Evolutionary conservation across 164 flowering plant species (phyloP), one percentile per base, ranked within the genome.

Genomic region (Aristolochia californica): DNA sequence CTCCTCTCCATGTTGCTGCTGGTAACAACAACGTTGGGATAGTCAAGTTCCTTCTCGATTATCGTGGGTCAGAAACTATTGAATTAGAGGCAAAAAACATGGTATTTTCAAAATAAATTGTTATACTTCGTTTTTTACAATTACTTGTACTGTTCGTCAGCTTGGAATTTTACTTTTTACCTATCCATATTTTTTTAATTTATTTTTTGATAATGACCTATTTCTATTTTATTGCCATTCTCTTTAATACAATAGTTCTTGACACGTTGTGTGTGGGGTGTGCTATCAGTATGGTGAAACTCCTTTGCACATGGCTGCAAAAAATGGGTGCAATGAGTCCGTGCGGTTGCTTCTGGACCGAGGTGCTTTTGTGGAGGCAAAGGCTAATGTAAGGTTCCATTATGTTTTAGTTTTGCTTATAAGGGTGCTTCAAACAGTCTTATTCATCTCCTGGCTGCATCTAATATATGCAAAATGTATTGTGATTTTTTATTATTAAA

Each of bases 221-320:
- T 27, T 34, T 43, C 44, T 17, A 13, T 38, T 40, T 4, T 34
- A 38, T 15, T 45, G 24, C 43, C 48, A 14, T 7, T 16, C 22
- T 28, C n/a, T 43, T 54, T 66, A 28, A n/a, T 55, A 13, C 17
- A 23, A 7, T 12, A 25, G 24, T 17, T 44, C 55, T 48, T 59
- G 50, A 65, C 24, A 26, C 65, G 10, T 17, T 25, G 51, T 25
- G 51, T 48, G 44, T 56, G 60, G 45, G 48, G 2, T 45, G 7
- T 25, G 34, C 13, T 54, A 69, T 69, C 86, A 94, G 99, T 87
- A 90, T 75, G 97, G 99, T 57, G 97, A 94, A 77, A 90, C 96
- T 61, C 97, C 99, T 26, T 75, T 94, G 70, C 97, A 94, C 68
- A 86, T 90, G 93, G 99, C 99, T 13, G 87, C 99, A 50, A 94